phyloP scores from a whole-genome alignment of 2,329 filamentous ascomycete species.

The Trichoderma atroviride region DNA sequence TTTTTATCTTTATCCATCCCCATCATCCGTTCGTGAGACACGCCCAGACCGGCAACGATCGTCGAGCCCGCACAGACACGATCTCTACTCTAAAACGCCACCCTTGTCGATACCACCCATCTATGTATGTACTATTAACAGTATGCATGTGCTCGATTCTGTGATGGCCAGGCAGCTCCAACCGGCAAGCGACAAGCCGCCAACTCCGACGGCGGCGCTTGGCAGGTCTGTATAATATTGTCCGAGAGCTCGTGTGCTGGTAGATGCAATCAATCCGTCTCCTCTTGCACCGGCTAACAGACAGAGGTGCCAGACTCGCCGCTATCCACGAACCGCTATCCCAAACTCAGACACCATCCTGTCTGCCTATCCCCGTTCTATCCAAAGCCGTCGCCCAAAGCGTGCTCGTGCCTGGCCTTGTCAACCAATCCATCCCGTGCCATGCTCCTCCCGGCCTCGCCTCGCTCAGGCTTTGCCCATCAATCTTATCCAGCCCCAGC shows the following conservation, averaged over 20 bases:
- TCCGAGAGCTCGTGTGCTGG: background rate
- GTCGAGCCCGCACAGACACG: conserved; percentile 8
- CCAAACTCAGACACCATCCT: conserved; percentile 3
- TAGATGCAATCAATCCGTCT: background rate
- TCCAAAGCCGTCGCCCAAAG: background rate
- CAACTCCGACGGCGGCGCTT: background rate
- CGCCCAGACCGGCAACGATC: background rate
- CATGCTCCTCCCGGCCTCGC: background rate
- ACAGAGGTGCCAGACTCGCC: background rate
- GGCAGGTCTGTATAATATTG: background rate
- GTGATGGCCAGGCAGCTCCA: background rate
- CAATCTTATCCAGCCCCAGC: background rate
- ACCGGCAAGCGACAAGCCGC: background rate
- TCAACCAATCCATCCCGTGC: background rate
- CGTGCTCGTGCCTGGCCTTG: background rate
- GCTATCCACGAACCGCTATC: background rate
- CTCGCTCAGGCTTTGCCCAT: background rate
- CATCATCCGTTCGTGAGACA: background rate
- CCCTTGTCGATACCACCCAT: background rate
- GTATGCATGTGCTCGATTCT: background rate
- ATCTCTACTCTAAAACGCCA: background rate
- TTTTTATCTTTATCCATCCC: background rate
- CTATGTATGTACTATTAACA: too few relatives aligned
- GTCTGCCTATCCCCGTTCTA: background rate
- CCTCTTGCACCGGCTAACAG: background rate